These are phyloP conservation scores for Backusella luteola DNA, from an alignment of 192 early-diverging fungal species.

Conservation along the genomic window DNA sequence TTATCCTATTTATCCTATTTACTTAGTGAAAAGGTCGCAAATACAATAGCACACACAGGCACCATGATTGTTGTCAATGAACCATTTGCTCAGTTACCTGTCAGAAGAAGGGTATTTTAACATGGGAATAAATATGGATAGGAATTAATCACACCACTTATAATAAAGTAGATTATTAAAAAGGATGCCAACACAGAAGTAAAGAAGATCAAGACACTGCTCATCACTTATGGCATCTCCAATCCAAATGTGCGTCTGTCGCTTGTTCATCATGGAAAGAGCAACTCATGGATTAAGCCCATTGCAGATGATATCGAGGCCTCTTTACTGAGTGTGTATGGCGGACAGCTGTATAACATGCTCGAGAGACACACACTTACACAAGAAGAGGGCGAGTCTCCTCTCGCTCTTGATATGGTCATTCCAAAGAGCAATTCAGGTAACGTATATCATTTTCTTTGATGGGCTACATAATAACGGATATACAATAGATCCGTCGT, in stretches of 20 bases:
- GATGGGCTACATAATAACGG: too few relatives aligned
- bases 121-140: background rate
- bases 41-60: constrained; percentile 18
- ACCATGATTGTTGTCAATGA: constrained; percentile 31
- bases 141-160: background rate
- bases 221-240: constrained; percentile 24
- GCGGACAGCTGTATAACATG: constrained; percentile 13
- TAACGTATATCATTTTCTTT: background rate
- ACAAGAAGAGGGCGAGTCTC: background rate
- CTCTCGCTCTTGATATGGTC: background rate
- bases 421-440: constrained; percentile 28
- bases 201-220: constrained; percentile 24
- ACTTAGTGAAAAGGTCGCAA: constrained; percentile 15
- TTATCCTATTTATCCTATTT: background rate
- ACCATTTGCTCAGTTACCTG: constrained; percentile 36
- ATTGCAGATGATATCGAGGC: constrained; percentile 3
- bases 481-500: constrained; percentile 12
- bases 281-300: constrained; percentile 31
- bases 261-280: background rate
- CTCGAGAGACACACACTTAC: background rate
- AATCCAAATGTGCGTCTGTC: constrained; percentile 36
- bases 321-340: constrained; percentile 22
- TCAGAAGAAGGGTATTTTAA: constrained; percentile 35
- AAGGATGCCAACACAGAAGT: constrained; percentile 15
- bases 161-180: constrained; percentile 17